These are phyloP conservation scores for Oleoguttula mirabilis DNA, from an alignment of 495 filamentous ascomycete genomes.

Conservation along the genomic window DNA sequence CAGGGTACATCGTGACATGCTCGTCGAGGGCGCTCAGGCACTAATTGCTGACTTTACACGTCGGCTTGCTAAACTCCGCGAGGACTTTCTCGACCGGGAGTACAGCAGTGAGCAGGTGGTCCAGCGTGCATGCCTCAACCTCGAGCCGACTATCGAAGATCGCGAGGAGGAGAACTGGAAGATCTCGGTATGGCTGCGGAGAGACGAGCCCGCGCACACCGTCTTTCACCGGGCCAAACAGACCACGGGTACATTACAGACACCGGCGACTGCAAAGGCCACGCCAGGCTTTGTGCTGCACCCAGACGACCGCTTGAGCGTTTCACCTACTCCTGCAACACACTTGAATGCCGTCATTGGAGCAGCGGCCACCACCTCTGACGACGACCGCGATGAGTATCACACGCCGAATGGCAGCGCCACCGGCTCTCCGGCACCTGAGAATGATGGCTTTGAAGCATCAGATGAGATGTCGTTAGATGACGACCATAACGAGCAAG, in stretches of 20 bases:
- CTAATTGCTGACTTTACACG: slow-evolving; percentile 30
- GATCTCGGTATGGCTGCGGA: slow-evolving; percentile 38
- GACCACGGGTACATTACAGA: neutral
- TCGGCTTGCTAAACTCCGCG: slow-evolving; percentile 40
- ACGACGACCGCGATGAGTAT: slow-evolving; percentile 6
- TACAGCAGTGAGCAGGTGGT: slow-evolving; percentile 42
- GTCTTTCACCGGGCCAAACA: neutral
- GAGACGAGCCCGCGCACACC: slow-evolving; percentile 17
- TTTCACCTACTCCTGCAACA: slow-evolving; percentile 7
- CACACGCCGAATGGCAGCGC: slow-evolving; percentile 4
- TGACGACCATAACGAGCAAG: too few species aligned
- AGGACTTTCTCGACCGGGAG: slow-evolving; percentile 37
- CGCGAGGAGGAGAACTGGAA: slow-evolving; percentile 44
- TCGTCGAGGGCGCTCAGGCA: slow-evolving; percentile 25
- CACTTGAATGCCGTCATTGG: neutral
- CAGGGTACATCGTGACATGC: slow-evolving; percentile 7
- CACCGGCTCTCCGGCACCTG: neutral
- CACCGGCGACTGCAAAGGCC: neutral
- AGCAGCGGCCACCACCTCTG: neutral
- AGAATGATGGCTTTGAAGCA: slow-evolving; percentile 1
- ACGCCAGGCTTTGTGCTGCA: slow-evolving; percentile 1
- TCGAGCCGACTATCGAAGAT: slow-evolving; percentile 52
- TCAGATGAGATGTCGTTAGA: slow-evolving; percentile 9
- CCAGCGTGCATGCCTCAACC: slow-evolving; percentile 36
- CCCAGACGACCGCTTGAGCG: slow-evolving; percentile 10